These are phyloP conservation scores for Cruciata laevipes DNA, from an alignment of 257 asterid species.

Conservation along the genomic window DNA sequence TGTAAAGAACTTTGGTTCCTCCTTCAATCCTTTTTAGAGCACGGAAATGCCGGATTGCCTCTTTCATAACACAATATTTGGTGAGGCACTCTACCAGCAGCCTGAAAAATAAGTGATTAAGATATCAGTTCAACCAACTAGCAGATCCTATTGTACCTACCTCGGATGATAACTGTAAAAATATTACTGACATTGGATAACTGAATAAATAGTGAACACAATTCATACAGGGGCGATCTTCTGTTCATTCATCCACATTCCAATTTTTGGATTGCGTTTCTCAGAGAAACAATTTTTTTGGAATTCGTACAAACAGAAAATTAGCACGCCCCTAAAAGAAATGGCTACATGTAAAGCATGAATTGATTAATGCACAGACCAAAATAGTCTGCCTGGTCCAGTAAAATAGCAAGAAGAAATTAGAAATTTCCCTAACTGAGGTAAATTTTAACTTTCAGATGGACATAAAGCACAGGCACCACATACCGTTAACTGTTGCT, in stretches of 20 bases:
- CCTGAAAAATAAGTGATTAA: conserved; percentile 27
- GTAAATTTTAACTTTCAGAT: neutral
- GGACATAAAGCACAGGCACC: neutral
- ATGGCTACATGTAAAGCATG: neutral
- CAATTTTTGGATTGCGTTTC: neutral
- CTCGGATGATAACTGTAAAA: neutral
- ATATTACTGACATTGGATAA: neutral
- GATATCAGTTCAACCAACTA: conserved; percentile 1
- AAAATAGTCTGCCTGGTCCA: neutral
- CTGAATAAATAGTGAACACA: neutral
- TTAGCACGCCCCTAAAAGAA: neutral
- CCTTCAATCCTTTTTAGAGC: conserved; percentile 75
- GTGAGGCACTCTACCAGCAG: conserved; percentile 93
- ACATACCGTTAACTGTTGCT: neutral
- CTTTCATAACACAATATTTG: conserved; percentile 85
- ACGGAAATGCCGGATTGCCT: conserved; percentile 96
- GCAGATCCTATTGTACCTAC: no score
- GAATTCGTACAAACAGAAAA: neutral
- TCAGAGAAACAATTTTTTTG: neutral
- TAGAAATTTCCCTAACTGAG: neutral
- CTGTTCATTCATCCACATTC: neutral
- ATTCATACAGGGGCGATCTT: neutral
- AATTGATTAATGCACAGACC: neutral
- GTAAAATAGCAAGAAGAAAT: neutral
- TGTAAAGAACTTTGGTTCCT: conserved; percentile 58